Evolutionary conservation across 352 stramenopile genomes (phyloP).

Genomic region (Pythium periplocum): DNA sequence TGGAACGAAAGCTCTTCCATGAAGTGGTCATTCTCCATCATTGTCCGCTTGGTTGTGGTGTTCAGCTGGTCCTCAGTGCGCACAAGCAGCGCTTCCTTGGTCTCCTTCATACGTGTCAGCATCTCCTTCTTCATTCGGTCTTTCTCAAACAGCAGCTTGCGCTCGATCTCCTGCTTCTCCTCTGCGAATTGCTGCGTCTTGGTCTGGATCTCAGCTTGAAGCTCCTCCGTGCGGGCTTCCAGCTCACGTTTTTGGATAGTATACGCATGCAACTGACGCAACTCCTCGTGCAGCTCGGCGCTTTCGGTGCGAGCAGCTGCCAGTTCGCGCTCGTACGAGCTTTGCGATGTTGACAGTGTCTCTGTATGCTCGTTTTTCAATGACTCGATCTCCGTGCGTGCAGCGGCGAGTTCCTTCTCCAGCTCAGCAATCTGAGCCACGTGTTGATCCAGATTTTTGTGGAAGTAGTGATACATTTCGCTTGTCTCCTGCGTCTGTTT

Average conservation of each 20-base stretch:
- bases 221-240: slow-evolving; percentile 23
- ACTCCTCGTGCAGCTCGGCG: slow-evolving; percentile 24
- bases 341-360: slow-evolving; percentile 13
- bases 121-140: slow-evolving; percentile 72
- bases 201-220: slow-evolving; percentile 29
- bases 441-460: slow-evolving; percentile 78
- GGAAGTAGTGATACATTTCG: slow-evolving; percentile 87
- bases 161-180: slow-evolving; percentile 45
- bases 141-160: slow-evolving; percentile 53
- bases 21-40: slow-evolving; percentile 78
- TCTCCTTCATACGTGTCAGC: slow-evolving; percentile 37
- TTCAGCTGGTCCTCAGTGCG: slow-evolving; percentile 63
- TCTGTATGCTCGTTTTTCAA: slow-evolving; percentile 12
- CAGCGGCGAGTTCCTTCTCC: slow-evolving; percentile 36
- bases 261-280: slow-evolving; percentile 52
- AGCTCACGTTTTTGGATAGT: slow-evolving; percentile 41
- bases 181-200: slow-evolving; percentile 23
- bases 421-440: slow-evolving; percentile 55
- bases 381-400: slow-evolving; percentile 13
- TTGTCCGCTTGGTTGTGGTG: slow-evolving; percentile 67
- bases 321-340: slow-evolving; percentile 12
- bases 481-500: slow-evolving; percentile 50
- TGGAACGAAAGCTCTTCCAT: slow-evolving; percentile 68
- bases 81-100: slow-evolving; percentile 47
- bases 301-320: slow-evolving; percentile 16